These are phyloP conservation scores for Musa beccarii DNA, from an alignment of 176 grass and related monocot species.

Conservation along the genomic window DNA sequence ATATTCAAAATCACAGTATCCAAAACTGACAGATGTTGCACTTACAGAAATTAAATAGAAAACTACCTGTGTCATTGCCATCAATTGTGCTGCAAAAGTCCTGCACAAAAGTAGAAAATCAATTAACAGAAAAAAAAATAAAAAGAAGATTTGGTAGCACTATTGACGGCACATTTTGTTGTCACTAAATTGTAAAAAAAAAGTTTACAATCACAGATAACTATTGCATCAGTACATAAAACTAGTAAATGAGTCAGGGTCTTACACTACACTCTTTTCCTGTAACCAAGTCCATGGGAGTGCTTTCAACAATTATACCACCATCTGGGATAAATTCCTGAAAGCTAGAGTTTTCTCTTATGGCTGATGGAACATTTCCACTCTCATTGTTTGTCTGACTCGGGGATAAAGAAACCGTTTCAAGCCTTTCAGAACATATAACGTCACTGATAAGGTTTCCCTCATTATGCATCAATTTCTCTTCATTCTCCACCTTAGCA, in stretches of 20 bases:
- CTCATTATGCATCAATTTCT: slow-evolving; percentile 28
- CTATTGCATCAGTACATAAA: neutral
- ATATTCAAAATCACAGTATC: neutral
- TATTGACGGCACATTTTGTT: no score
- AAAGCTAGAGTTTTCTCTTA: slow-evolving; percentile 74
- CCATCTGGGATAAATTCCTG: slow-evolving; percentile 56
- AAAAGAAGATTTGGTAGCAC: no score
- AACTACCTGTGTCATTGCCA: slow-evolving; percentile 18
- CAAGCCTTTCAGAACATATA: slow-evolving; percentile 27
- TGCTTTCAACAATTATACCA: slow-evolving; percentile 45
- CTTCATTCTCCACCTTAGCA: slow-evolving; percentile 16
- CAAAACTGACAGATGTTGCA: neutral
- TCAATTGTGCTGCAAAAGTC: slow-evolving; percentile 15
- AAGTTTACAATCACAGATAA: neutral
- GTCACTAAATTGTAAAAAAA: neutral
- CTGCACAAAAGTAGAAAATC: slow-evolving; percentile 8
- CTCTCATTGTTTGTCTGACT: slow-evolving; percentile 28
- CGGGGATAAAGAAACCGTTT: slow-evolving; percentile 28
- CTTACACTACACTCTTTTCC: slow-evolving; percentile 82
- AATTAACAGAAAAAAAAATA: slow-evolving; percentile 7
- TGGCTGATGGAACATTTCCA: slow-evolving; percentile 47
- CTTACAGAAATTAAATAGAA: slow-evolving; percentile 10
- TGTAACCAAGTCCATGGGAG: slow-evolving; percentile 33
- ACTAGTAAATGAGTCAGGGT: neutral
- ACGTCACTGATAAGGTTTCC: slow-evolving; percentile 43